These are phyloP conservation scores for Syzygium oleosum DNA, from an alignment of 345 rosid species.

Conservation along the genomic window DNA sequence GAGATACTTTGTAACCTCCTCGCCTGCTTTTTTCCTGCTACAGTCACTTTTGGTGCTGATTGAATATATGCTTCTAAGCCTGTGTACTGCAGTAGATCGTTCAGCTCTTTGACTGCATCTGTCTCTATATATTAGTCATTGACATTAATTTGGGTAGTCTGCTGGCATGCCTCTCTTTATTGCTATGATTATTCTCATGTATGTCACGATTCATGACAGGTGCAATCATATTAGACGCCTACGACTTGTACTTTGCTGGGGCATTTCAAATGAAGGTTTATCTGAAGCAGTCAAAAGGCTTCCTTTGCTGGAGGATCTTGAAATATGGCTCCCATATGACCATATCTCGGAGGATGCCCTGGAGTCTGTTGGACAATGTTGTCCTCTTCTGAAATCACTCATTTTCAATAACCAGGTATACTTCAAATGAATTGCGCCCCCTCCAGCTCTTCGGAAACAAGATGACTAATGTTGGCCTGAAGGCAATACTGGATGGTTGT, in stretches of 20 bases:
- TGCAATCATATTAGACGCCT: conserved; percentile 36
- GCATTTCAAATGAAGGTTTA: conserved; percentile 10
- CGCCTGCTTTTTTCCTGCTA: neutral
- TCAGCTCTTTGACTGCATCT: too few relatives aligned
- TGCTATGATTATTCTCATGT: neutral
- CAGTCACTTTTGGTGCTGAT: too few relatives aligned
- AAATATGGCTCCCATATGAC: neutral
- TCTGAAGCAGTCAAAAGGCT: neutral
- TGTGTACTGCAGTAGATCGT: too few relatives aligned
- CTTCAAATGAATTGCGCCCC: neutral
- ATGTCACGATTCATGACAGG: conserved; percentile 13
- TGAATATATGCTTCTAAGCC: too few relatives aligned
- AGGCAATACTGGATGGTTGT: neutral
- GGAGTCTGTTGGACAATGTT: neutral
- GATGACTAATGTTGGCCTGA: neutral
- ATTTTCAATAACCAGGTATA: neutral
- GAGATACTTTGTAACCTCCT: neutral
- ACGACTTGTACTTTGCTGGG: conserved; percentile 20
- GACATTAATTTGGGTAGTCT: neutral
- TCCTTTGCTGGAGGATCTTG: conserved; percentile 2
- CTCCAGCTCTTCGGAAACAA: conserved; percentile 1
- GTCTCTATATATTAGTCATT: too few relatives aligned
- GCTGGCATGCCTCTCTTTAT: neutral
- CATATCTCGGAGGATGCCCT: neutral
- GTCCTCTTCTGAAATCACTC: neutral